Evolutionary conservation across 2,329 filamentous ascomycete genomes (phyloP).

Genomic region (Verticillium nonalfalfae): DNA sequence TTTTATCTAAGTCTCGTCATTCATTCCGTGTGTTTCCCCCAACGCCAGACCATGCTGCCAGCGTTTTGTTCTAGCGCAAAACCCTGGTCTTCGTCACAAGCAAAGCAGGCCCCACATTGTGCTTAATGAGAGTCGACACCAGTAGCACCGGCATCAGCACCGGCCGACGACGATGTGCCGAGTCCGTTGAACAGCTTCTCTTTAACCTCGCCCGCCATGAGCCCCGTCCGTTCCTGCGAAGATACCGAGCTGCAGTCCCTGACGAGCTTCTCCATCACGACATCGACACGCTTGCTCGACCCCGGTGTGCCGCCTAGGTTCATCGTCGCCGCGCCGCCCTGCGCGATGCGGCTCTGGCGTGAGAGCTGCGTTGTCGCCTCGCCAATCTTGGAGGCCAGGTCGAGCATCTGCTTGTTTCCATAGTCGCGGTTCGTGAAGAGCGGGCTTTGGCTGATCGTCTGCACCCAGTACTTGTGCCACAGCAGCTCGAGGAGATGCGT

Average conservation of each 20-base stretch:
- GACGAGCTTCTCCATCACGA: conserved; percentile 53
- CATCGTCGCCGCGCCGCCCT: conserved; percentile 16
- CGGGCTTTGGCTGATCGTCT: conserved; percentile 86
- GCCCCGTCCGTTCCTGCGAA: conserved; percentile 54
- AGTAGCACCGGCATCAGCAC: background rate
- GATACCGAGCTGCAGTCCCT: conserved; percentile 55
- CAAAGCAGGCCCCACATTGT: background rate
- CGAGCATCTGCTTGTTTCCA: conserved; percentile 83
- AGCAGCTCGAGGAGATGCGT: conserved; percentile 77
- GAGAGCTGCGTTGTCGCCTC: conserved; percentile 45
- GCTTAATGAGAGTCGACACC: background rate
- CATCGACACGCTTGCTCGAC: conserved; percentile 28
- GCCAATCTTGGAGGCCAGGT: conserved; percentile 76
- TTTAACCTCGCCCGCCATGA: conserved; percentile 58
- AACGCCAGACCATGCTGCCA: background rate
- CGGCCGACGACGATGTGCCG: conserved; percentile 12
- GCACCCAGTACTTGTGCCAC: conserved; percentile 99
- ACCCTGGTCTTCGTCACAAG: background rate
- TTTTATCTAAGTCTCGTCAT: background rate
- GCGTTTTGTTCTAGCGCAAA: background rate
- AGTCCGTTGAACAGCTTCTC: conserved; percentile 51
- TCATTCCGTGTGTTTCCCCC: background rate
- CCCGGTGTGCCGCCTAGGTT: conserved; percentile 13
- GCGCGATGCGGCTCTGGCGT: conserved; percentile 21
- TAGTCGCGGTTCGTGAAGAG: conserved; percentile 91